A percentile compares a stretch with the other conserved stretches of the same genome.
Evolutionary conservation across 305 asterid species (phyloP).

Genomic region (Plantago lanceolata): DNA sequence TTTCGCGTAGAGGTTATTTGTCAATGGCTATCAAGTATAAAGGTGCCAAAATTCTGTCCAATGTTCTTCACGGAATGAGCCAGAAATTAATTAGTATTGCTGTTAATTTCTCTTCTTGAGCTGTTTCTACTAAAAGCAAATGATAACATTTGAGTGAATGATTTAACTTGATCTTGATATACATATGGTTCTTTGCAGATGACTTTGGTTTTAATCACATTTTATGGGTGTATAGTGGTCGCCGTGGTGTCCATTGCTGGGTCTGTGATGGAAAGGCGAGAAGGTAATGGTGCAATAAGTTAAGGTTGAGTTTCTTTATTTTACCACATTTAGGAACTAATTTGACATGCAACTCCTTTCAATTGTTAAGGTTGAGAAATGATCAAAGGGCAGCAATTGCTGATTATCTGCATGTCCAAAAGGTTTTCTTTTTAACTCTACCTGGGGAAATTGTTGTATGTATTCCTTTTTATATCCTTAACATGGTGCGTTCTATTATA

Average conservation of each 20-base stretch:
- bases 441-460: conserved; percentile 3
- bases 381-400: conserved; percentile 83
- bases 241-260: conserved; percentile 99
- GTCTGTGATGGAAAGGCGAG: conserved; percentile 95
- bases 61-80: conserved; percentile 3
- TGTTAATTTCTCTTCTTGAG: conserved; percentile 7
- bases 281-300: conserved; percentile 47
- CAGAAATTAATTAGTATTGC: neutral
- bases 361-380: conserved; percentile 60
- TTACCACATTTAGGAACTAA: conserved; percentile 5
- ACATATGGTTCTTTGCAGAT: conserved; percentile 42
- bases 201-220: conserved; percentile 90
- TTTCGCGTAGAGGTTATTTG: conserved; percentile 1
- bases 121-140: conserved; percentile 6
- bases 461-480: conserved; percentile 9
- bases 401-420: conserved; percentile 76
- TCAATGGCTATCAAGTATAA: conserved; percentile 6
- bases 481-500: conserved; percentile 11
- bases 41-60: conserved; percentile 1
- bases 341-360: conserved; percentile 23
- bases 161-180: neutral
- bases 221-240: conserved; percentile 94
- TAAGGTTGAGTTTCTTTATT: conserved; percentile 10
- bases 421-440: conserved; percentile 42
- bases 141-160: too few relatives aligned